Evolutionary conservation across 202 grass and related monocot genomes (phyloP).

Genomic region (Panicum hallii): DNA sequence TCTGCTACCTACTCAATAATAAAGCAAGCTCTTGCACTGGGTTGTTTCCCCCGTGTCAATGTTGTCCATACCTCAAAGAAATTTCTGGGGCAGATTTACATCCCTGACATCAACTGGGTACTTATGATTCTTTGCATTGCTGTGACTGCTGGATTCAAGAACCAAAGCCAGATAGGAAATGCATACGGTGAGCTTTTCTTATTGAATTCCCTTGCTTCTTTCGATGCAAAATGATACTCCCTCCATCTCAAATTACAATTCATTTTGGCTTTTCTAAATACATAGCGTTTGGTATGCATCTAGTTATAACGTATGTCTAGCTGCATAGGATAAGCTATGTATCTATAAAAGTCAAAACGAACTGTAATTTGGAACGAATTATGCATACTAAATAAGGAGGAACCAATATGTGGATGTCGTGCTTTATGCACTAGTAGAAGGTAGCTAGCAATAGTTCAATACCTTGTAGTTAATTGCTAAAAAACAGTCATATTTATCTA

Average conservation of each 20-base stretch:
- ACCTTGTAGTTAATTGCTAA: slow-evolving; percentile 4
- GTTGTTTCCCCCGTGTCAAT: slow-evolving; percentile 88
- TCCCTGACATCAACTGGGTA: slow-evolving; percentile 93
- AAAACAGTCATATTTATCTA: slow-evolving; percentile 14
- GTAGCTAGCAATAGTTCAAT: not conserved
- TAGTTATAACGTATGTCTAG: too few relatives aligned
- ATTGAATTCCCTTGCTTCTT: not conserved
- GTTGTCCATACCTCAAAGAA: slow-evolving; percentile 84
- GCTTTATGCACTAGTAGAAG: slow-evolving; percentile 10
- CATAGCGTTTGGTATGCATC: too few relatives aligned
- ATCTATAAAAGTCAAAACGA: too few relatives aligned
- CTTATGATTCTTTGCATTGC: slow-evolving; percentile 93
- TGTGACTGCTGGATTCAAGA: slow-evolving; percentile 91
- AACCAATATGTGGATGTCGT: not conserved
- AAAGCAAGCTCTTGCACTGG: slow-evolving; percentile 75
- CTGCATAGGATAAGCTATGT: too few relatives aligned
- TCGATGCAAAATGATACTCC: not conserved
- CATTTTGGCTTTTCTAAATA: too few relatives aligned
- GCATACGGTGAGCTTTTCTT: slow-evolving; percentile 77
- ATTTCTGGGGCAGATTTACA: slow-evolving; percentile 88
- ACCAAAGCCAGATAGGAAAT: slow-evolving; percentile 86
- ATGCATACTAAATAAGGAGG: not conserved
- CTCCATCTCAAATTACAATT: too few relatives aligned
- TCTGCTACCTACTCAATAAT: slow-evolving; percentile 90
- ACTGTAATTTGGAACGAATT: too few relatives aligned